Base-by-base conservation (phyloP, 2,329 filamentous ascomycete genomes). In the Parasarocladium wereldwijsianum region DNA sequence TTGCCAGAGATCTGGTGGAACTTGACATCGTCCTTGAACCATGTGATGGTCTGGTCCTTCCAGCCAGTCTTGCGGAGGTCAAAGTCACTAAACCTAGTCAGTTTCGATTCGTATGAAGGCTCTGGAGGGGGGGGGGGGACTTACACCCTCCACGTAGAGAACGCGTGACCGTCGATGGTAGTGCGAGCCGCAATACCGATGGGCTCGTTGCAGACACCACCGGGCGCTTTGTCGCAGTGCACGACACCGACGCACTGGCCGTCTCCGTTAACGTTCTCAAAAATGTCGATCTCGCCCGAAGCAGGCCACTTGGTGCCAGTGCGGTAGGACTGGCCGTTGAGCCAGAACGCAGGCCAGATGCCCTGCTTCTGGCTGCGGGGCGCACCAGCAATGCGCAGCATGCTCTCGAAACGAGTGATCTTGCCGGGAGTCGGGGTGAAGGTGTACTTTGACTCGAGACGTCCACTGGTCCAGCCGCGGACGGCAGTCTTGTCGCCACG, bases 311-410 rank as follows among this genome's bases (percentile, higher is more conserved):
- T 20, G 1, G 52, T 23, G 5, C 63, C 64, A 25, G 57, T 50
- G 16, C 62, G 58, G 32, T 63, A 50, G 8, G 56, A 44, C 29
- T 68, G 55, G 23, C 67, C 66, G 11, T 71, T 52, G 36, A 69
- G 51, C 66, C 66, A 72, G 40, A 70, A 70, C 1, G 67, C 67
- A 0, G 67, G 66, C 67, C 66, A 72, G 29, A 71, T 52, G 4
- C 68, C 68, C 38, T 67, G 54, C 46, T 68, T 64, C 24, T 45
- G 43, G 3, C 52, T 51, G 24, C 43, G 40, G 2, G 44, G 24
- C 44, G 58, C 58, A 34, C 40, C 40, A 9, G 62, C 68, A 26
- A 69, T 51, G 20, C 63, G 58, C 26, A 71, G 47, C 15, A 45
- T 44, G 4, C 58, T 55, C 35, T 68, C 58, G 17, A 63, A 48